These are phyloP conservation scores for Sarocladium strictum DNA, from an alignment of 2,329 filamentous ascomycete species.

Conservation along the genomic window DNA sequence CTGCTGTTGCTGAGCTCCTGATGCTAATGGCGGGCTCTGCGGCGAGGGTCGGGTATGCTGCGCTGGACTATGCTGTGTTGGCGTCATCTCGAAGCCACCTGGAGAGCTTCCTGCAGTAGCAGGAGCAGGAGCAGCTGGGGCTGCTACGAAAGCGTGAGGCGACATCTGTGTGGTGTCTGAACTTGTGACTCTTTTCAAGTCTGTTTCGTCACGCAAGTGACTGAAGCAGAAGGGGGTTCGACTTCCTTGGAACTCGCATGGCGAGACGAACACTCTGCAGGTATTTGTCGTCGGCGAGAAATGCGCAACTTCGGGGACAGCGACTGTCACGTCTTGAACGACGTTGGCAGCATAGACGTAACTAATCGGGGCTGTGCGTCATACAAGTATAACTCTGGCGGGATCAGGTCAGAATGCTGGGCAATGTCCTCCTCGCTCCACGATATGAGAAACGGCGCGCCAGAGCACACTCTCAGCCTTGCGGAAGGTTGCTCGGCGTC, in stretches of 20 bases:
- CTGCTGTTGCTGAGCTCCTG: conserved; percentile 23
- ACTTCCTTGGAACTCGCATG: neutral
- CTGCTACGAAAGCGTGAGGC: neutral
- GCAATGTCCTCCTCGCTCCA: too few species aligned
- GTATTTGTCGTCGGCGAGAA: neutral
- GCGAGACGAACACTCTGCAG: neutral
- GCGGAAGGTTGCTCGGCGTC: neutral
- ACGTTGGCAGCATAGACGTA: conserved; percentile 4
- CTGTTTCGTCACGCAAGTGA: neutral
- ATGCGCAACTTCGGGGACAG: neutral
- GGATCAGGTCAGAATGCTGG: neutral
- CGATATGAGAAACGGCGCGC: neutral
- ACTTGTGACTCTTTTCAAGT: neutral
- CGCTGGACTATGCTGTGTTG: neutral
- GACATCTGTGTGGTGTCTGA: neutral
- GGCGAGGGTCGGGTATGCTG: neutral
- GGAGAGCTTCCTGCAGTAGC: neutral
- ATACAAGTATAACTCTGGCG: conserved; percentile 1
- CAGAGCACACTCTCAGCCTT: neutral
- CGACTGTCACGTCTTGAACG: neutral
- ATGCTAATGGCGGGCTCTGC: conserved; percentile 19
- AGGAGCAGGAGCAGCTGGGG: neutral
- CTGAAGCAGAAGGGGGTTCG: neutral
- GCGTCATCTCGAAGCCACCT: neutral
- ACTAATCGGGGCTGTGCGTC: neutral